phyloP scores from a whole-genome alignment of 495 filamentous ascomycete species.

The Elasticomyces elasticus region DNA sequence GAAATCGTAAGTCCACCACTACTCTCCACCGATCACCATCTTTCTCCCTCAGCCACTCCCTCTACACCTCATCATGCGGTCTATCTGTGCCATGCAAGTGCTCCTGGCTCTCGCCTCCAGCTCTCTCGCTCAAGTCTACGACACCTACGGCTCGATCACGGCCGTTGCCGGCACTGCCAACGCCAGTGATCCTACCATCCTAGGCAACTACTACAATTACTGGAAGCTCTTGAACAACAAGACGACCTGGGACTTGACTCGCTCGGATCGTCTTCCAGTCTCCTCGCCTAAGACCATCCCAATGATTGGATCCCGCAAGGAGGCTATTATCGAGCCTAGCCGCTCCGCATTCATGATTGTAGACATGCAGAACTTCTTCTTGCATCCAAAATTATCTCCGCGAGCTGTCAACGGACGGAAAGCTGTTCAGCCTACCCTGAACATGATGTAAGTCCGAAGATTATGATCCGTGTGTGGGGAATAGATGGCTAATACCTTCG shows the following conservation, averaged over 20 bases:
- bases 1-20: neutral
- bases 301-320: slow-evolving; percentile 19
- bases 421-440: slow-evolving; percentile 14
- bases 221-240: slow-evolving; percentile 16
- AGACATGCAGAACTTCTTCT: slow-evolving; percentile 20
- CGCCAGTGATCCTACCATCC: slow-evolving; percentile 9
- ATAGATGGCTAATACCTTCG: too few species aligned
- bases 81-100: neutral
- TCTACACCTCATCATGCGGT: neutral
- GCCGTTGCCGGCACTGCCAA: slow-evolving; percentile 10
- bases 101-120: neutral
- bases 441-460: too few species aligned
- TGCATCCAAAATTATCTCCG: slow-evolving; percentile 21
- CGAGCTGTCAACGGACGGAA: slow-evolving; percentile 16
- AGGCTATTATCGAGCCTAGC: slow-evolving; percentile 16
- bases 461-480: too few species aligned
- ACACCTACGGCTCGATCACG: slow-evolving; percentile 12
- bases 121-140: slow-evolving; percentile 5
- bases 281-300: slow-evolving; percentile 24
- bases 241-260: slow-evolving; percentile 21
- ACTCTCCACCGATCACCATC: neutral
- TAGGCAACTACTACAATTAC: slow-evolving; percentile 22
- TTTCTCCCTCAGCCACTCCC: neutral
- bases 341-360: slow-evolving; percentile 17
- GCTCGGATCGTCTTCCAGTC: slow-evolving; percentile 17